Evolutionary conservation across 2,329 filamentous ascomycete species (phyloP), one percentile per base, ranked within the genome.

Genomic region (Magnaporthiopsis incrustans): DNA sequence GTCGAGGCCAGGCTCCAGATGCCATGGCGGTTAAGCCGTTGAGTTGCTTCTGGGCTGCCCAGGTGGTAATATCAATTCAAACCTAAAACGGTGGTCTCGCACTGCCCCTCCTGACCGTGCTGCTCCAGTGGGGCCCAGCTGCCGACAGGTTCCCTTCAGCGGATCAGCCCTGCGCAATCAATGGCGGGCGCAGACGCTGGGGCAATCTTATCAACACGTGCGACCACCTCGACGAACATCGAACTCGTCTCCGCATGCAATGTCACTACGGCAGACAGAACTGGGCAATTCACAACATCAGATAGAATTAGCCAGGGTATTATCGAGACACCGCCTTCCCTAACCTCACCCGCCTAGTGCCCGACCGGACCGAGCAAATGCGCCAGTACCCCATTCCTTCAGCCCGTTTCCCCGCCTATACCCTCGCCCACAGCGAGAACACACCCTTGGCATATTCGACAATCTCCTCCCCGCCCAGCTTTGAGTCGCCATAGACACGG

Each of bases 361-460:
- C 44, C 44, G 44, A 53, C 44, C 44, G 44, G 44, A 53, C 44
- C 44, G 44, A 53, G 44, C 44, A 53, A 59, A 59, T n/a, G 57
- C 14, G 32, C 30, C 8, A 59, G 15, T 27, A 30, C 8, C 57
- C 10, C 57, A 30, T 25, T 30, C 26, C 14, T 53, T 50, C 18
- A 18, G 14, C 60, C 30, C 61, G n/a, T 30, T 11, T 57, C 11
- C 7, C 44, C 1, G 11, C 56, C 71, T 77, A 92, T 67, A 92
- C 89, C 79, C 89, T 91, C 72, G 90, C 77, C 90, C 90, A 95
- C 70, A 95, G 77, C 67, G 79, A 85, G 67, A 93, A 75, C 53
- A 95, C 89, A 3, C 90, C 91, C 82, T 96, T 96, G 62, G 92
- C 88, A 76, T 98, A 99, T 78, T 97, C 91, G 64, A 96, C 91